A percentile compares a stretch with the other conserved stretches of the same genome.
phyloP scores from a whole-genome alignment of 305 asterid genomes.

The Fraxinus baroniana region DNA sequence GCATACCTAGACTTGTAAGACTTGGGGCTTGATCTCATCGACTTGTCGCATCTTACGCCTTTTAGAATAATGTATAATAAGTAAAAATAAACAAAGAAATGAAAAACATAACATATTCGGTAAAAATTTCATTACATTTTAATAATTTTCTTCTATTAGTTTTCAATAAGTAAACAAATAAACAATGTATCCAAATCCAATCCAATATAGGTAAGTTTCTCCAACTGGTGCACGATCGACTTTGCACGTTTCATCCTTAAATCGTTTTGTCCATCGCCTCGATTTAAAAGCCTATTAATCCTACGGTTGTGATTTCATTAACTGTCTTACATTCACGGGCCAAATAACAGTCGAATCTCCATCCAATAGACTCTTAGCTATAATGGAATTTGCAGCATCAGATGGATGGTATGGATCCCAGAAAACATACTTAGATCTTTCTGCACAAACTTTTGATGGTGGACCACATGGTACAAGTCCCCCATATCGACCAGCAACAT shows the following conservation, averaged over 20 bases:
- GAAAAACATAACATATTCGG: background rate
- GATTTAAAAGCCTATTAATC: background rate
- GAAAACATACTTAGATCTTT: constrained; percentile 63
- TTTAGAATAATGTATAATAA: background rate
- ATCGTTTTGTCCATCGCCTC: background rate
- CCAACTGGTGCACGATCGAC: background rate
- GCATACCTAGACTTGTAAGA: background rate
- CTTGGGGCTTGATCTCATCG: background rate
- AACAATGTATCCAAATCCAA: background rate
- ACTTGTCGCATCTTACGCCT: background rate
- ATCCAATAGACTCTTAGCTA: constrained; percentile 51
- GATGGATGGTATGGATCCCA: constrained; percentile 83
- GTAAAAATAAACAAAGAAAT: background rate
- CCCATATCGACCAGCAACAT: constrained; percentile 53
- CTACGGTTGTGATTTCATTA: constrained; percentile 19
- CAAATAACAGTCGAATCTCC: constrained; percentile 51
- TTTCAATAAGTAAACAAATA: background rate
- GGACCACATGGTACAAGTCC: constrained; percentile 75
- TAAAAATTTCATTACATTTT: background rate
- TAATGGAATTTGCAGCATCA: constrained; percentile 54
- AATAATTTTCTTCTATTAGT: background rate
- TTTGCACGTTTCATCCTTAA: background rate
- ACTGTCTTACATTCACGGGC: constrained; percentile 59
- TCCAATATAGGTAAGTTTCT: background rate
- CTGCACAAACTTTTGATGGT: constrained; percentile 52